Evolutionary conservation across 768 basidiomycete species (phyloP), one percentile per base, ranked within the genome.

Genomic region (Glaciozyma martinii): DNA sequence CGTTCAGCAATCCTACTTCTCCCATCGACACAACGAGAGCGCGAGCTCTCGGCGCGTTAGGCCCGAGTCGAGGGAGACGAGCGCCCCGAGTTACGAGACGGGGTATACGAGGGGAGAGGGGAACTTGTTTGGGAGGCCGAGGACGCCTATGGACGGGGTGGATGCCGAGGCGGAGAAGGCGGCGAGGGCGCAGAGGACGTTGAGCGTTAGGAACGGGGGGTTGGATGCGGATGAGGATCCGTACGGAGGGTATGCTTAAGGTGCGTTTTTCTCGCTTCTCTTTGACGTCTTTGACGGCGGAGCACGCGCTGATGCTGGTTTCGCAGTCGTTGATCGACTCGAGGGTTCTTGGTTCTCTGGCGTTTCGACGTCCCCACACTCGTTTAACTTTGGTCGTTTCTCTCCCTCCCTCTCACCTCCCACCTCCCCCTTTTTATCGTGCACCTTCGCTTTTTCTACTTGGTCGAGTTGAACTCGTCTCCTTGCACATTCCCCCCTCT

Each of bases 1-100:
- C 70, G 71, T 68, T 12, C 72, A 71, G 58, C 72, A 73, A 50
- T 61, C 67, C 27, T 74, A 69, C 61, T 68, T 69, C 29, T 55
- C 63, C 21, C 53, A 60, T 13, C 32, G 40, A 10, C 49, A 50
- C 10, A 40, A 44, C 27, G 23, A 53, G 40, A 52, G 44, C 27
- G 58, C 53, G 37, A 42, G 49, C 42, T 27, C 52, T 40, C 42
- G 49, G 50, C 6, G 33, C 50, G 61, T 27, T 16, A 18, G 44
- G 23, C 32, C 58, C 16, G 32, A 8, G 29, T 21, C 27, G 6
- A 29, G 9, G 12, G 18, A 33, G 16, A 33, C 53, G 29, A 27
- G 30, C 5, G 3, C 30, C 12, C 32, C 53, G 53, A 54, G 53
- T 25, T 30, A 30, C 18, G 32, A 29, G 53, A 54, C 19, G 29